phyloP scores from a whole-genome alignment of 2,329 filamentous ascomycete species.

The Sarocladiaceae sp. region DNA sequence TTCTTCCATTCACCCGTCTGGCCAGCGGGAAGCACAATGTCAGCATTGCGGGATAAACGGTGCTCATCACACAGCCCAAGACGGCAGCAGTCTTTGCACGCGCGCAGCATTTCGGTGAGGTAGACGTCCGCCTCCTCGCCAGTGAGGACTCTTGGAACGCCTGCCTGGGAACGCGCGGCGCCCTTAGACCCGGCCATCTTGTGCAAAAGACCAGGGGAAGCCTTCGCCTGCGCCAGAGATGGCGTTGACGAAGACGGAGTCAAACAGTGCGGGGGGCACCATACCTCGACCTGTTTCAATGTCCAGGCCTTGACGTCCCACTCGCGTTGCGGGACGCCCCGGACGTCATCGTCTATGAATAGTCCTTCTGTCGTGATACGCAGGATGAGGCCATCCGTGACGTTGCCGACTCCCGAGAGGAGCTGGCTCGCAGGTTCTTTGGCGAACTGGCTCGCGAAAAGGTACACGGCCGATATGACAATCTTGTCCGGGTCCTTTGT shows the following conservation, averaged over 20 bases:
- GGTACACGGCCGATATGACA: slow-evolving; percentile 86
- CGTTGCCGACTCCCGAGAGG: slow-evolving; percentile 72
- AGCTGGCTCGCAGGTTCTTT: slow-evolving; percentile 89
- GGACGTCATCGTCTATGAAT: slow-evolving; percentile 94
- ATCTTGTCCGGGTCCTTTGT: slow-evolving; percentile 95
- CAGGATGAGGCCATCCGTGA: slow-evolving; percentile 88
- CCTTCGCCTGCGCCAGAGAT: slow-evolving; percentile 25
- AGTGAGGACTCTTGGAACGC: slow-evolving; percentile 41
- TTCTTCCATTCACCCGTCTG: slow-evolving; percentile 49
- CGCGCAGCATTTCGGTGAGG: slow-evolving; percentile 53
- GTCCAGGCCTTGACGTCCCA: slow-evolving; percentile 99
- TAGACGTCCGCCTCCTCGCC: slow-evolving; percentile 63
- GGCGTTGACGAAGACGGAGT: slow-evolving; percentile 34
- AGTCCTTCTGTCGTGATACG: slow-evolving; percentile 90
- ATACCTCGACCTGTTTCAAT: slow-evolving; percentile 85
- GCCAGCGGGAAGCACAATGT: slow-evolving; percentile 29
- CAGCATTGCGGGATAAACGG: slow-evolving; percentile 31
- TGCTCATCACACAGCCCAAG: slow-evolving; percentile 42
- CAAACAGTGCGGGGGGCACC: slow-evolving; percentile 62
- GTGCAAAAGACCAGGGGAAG: slow-evolving; percentile 38
- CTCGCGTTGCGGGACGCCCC: slow-evolving; percentile 86
- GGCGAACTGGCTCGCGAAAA: slow-evolving; percentile 83
- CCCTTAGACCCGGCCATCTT: slow-evolving; percentile 39
- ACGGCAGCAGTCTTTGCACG: slow-evolving; percentile 60
- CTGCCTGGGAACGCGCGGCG: slow-evolving; percentile 41